phyloP scores from a whole-genome alignment of 2,329 filamentous ascomycete species.

The Aspergillus sojae region DNA sequence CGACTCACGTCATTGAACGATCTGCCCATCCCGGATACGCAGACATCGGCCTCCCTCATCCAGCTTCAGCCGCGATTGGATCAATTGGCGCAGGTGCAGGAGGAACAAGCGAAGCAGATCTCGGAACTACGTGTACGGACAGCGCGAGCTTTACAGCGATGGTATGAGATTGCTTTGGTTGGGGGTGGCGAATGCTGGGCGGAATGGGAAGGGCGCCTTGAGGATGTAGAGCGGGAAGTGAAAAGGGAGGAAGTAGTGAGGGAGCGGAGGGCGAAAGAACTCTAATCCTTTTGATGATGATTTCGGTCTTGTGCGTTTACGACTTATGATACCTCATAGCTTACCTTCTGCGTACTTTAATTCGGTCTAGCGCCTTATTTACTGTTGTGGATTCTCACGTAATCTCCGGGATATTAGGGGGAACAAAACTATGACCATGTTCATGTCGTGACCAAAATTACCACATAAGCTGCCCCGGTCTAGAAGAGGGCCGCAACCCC shows the following conservation, averaged over 20 bases:
- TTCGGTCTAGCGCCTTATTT: background rate
- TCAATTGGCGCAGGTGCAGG: constrained; percentile 38
- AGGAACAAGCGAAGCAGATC: constrained; percentile 42
- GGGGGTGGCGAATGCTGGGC: constrained; percentile 69
- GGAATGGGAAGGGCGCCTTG: constrained; percentile 69
- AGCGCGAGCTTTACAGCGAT: constrained; percentile 60
- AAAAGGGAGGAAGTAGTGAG: constrained; percentile 63
- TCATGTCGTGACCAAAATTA: background rate
- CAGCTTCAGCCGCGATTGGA: constrained; percentile 47
- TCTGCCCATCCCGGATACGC: constrained; percentile 48
- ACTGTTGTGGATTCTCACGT: background rate
- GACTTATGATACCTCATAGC: constrained; percentile 15
- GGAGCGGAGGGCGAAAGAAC: constrained; percentile 55
- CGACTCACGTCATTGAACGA: constrained; percentile 52
- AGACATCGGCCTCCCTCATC: constrained; percentile 45
- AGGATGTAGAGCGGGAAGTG: constrained; percentile 66
- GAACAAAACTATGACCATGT: background rate
- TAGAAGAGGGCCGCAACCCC: background rate
- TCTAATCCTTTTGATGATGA: constrained; percentile 19
- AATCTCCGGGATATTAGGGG: background rate
- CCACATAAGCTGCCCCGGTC: background rate
- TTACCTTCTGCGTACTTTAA: background rate
- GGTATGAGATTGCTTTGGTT: constrained; percentile 75
- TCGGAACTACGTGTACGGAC: constrained; percentile 46
- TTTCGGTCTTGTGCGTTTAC: constrained; percentile 1